Evolutionary conservation across 176 grass and related monocot species (phyloP), one percentile per base, ranked within the genome.

Genomic region (Bromus sterilis): DNA sequence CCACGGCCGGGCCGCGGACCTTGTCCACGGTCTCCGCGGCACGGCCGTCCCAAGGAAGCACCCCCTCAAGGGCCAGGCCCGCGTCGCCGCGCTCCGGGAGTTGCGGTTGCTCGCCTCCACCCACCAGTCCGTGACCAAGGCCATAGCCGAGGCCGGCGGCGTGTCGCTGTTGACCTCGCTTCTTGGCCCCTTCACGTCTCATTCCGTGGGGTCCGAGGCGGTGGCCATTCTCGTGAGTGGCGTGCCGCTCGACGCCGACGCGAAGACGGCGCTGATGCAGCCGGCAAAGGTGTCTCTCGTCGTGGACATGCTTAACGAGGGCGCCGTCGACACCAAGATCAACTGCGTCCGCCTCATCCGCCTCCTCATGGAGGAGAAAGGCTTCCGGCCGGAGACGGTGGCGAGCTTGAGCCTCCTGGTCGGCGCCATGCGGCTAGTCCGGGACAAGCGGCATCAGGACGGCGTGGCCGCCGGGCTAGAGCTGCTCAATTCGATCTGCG

Each of bases 231-330:
- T 99, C 0, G 84, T 91, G 32, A 85, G 82, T 32, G 85, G 86
- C 32, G 86, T 95, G 44, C 76, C 87, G 13, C 89, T 95, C n/a
- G 89, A 93, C 77, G 85, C 76, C 14, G 90, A 91, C 48, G 67
- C 96, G 0, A 95, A 91, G 80, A 43, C 85, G 11, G 86, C 68
- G 74, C 86, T 99, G 39, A 95, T 95, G 91, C 93, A 99, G 81
- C 96, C 96, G 5, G 90, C 90, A 2, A 95, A 90, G 74, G 92
- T 99, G 65, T 93, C 96, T 24, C 86, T 99, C 35, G 86, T 99
- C 33, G 91, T 93, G 14, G 96, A 99, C 78, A 88, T 95, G 90
- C 88, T 99, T 14, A 95, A 95, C 26, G 96, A 99, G 76, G 96
- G 96, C 1, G 86, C 90, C 7, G 81, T 83, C 41, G 93, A 99